Percentiles rank a stretch among this genome's conserved stretches.
Evolutionary conservation across 2,329 filamentous ascomycete species (phyloP).

Genomic region (Fusarium austroafricanum): DNA sequence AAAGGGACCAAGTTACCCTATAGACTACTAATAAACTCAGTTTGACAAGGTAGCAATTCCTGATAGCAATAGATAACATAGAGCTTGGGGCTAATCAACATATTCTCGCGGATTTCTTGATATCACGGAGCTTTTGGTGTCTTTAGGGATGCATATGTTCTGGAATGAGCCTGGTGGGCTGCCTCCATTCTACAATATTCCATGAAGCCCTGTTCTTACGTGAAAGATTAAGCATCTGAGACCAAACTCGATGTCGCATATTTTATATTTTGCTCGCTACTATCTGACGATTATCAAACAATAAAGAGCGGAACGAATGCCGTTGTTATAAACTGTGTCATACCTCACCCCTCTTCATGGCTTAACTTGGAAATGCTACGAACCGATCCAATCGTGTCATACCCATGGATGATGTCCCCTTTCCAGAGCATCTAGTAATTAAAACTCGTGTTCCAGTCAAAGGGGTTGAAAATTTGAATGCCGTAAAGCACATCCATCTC

Average conservation of each 20-base stretch:
- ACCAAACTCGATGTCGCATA: neutral
- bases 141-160: neutral
- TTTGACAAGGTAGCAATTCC: too few relatives aligned
- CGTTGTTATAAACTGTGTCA: neutral
- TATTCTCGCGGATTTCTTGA: neutral
- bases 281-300: neutral
- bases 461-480: neutral
- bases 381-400: constrained; percentile 1
- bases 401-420: neutral
- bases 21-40: too few relatives aligned
- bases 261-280: neutral
- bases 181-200: neutral
- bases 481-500: neutral
- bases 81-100: neutral
- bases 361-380: neutral
- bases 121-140: neutral
- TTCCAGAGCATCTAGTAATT: neutral
- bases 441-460: neutral
- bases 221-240: neutral
- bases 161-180: too few relatives aligned
- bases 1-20: too few relatives aligned
- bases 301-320: neutral
- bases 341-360: neutral
- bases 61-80: neutral
- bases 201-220: constrained; percentile 13